Percentiles rank a stretch among this genome's conserved stretches.
These are phyloP conservation scores for Ananas comosus DNA, from an alignment of 176 grass and related monocot species.

Conservation along the genomic window DNA sequence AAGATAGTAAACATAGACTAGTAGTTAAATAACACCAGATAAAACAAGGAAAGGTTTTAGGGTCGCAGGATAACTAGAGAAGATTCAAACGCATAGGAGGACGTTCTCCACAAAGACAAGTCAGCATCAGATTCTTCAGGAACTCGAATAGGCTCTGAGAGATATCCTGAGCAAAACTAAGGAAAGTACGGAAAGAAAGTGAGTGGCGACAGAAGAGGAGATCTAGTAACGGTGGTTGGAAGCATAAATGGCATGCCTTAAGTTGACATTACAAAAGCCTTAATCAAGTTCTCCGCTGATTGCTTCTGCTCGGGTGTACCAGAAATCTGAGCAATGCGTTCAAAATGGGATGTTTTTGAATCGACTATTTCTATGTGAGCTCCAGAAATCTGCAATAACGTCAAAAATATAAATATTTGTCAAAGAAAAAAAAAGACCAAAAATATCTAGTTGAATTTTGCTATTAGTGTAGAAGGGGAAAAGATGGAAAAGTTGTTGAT, in stretches of 20 bases:
- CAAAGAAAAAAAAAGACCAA: conserved; percentile 4
- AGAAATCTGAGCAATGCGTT: conserved; percentile 75
- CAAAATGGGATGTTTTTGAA: conserved; percentile 70
- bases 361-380: conserved; percentile 78
- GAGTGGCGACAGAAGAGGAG: conserved; percentile 13
- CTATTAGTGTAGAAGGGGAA: not conserved
- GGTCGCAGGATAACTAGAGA: conserved; percentile 20
- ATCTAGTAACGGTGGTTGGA: conserved; percentile 16
- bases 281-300: conserved; percentile 87
- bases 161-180: conserved; percentile 19
- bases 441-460: not conserved
- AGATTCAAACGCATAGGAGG: not conserved
- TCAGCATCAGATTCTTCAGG: conserved; percentile 25
- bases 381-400: conserved; percentile 85
- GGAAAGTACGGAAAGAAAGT: conserved; percentile 20
- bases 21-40: conserved; percentile 14
- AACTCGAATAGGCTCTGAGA: conserved; percentile 16
- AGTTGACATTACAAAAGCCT: conserved; percentile 86
- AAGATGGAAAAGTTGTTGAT: no score
- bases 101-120: conserved; percentile 12
- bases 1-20: not conserved
- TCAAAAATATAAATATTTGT: conserved; percentile 11
- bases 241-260: conserved; percentile 28
- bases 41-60: conserved; percentile 21
- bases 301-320: conserved; percentile 70